Percentiles rank a stretch among this genome's conserved stretches.
Evolutionary conservation across 257 asterid species (phyloP).

Genomic region (Craterostigma plantagineum): DNA sequence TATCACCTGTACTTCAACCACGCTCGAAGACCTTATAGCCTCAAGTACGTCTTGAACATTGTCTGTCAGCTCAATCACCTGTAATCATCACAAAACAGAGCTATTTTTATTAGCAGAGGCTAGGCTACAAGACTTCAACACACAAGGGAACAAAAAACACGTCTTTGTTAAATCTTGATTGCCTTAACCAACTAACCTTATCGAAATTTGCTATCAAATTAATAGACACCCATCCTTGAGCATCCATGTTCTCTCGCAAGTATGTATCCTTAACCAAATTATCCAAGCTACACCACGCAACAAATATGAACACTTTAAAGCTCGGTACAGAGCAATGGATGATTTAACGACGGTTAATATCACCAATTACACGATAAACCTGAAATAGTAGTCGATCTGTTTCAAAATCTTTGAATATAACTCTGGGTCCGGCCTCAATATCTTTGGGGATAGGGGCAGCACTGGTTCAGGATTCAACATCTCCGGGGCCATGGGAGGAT

Average conservation of each 20-base stretch:
- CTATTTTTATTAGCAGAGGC: too few species aligned
- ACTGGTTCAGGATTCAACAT: constrained; percentile 31
- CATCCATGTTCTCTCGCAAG: constrained; percentile 54
- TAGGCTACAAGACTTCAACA: not conserved
- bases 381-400: constrained; percentile 65
- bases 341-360: not conserved
- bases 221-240: constrained; percentile 59
- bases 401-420: constrained; percentile 31
- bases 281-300: constrained; percentile 28
- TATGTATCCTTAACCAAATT: constrained; percentile 42
- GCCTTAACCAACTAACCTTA: constrained; percentile 21
- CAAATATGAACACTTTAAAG: not conserved
- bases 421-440: constrained; percentile 32
- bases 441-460: constrained; percentile 27
- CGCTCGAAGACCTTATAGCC: constrained; percentile 32
- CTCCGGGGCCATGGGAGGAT: constrained; percentile 13
- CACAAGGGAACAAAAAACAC: not conserved
- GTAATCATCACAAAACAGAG: constrained; percentile 1
- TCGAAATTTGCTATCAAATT: constrained; percentile 52
- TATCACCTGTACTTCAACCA: constrained; percentile 64
- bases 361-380: constrained; percentile 16
- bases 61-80: constrained; percentile 49
- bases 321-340: not conserved
- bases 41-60: constrained; percentile 41
- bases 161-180: not conserved